These are phyloP conservation scores for Fusarium sterilihyphosum DNA, from an alignment of 2,329 filamentous ascomycete genomes.

Conservation along the genomic window DNA sequence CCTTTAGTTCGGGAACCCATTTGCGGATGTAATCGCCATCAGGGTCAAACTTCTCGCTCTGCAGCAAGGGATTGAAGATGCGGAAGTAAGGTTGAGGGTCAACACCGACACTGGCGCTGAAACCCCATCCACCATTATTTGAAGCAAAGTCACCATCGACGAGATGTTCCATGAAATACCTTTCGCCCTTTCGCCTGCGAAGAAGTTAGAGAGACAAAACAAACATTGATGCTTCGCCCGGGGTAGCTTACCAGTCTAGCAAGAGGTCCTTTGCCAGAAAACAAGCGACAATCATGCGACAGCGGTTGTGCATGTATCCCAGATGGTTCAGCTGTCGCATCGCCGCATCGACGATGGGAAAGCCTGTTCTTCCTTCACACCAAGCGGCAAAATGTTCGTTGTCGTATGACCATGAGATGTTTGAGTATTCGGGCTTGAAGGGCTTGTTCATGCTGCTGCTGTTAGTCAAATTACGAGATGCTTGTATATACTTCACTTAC, in stretches of 20 bases:
- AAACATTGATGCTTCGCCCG: background rate
- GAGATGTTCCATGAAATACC: constrained; percentile 83
- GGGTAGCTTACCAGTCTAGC: constrained; percentile 69
- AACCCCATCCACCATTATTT: constrained; percentile 74
- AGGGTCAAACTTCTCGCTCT: constrained; percentile 87
- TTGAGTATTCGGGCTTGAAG: constrained; percentile 83
- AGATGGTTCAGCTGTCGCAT: constrained; percentile 79
- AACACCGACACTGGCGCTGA: constrained; percentile 73
- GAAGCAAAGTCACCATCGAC: constrained; percentile 83
- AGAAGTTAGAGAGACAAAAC: background rate
- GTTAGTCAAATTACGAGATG: background rate
- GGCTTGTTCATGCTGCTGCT: constrained; percentile 64
- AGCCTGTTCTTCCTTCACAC: constrained; percentile 79
- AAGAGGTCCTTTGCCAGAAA: constrained; percentile 84
- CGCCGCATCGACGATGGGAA: constrained; percentile 85
- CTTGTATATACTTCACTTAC: constrained; percentile 52
- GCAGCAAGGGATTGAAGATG: constrained; percentile 86
- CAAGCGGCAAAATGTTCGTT: constrained; percentile 75
- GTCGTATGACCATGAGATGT: constrained; percentile 85
- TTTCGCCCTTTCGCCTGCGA: constrained; percentile 74
- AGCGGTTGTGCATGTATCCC: constrained; percentile 86
- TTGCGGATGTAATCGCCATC: constrained; percentile 82
- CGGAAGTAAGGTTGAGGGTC: constrained; percentile 92
- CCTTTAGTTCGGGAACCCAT: constrained; percentile 81
- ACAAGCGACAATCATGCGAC: constrained; percentile 84